phyloP scores from a whole-genome alignment of 257 asterid genomes.

The Solanum commersonii region DNA sequence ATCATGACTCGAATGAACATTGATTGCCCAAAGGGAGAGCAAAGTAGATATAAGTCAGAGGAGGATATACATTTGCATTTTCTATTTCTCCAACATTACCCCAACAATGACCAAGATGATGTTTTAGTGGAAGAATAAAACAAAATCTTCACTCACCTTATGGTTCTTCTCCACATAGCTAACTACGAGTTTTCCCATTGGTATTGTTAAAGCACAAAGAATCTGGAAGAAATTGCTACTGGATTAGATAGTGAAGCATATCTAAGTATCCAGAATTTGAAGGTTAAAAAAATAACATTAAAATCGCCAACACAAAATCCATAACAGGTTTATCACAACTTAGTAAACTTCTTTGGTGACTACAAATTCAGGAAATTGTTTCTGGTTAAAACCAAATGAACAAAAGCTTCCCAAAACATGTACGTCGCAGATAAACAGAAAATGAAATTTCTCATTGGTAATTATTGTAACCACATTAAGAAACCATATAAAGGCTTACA shows the following conservation, averaged over 20 bases:
- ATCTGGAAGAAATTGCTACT: slow-evolving; percentile 28
- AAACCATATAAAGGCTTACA: slow-evolving; percentile 23
- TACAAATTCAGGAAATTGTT: neutral
- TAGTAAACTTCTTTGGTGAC: neutral
- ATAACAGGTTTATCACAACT: neutral
- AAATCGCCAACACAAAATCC: neutral
- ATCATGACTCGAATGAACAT: neutral
- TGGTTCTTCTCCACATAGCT: slow-evolving; percentile 54
- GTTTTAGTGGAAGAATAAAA: neutral
- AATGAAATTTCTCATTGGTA: neutral
- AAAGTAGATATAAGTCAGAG: neutral
- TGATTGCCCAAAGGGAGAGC: neutral
- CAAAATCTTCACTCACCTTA: slow-evolving; percentile 29
- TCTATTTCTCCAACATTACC: neutral
- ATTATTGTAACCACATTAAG: neutral
- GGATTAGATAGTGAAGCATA: neutral
- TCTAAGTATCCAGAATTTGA: neutral
- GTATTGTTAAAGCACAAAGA: slow-evolving; percentile 54
- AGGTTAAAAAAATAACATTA: neutral
- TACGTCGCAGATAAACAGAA: neutral
- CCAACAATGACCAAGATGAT: neutral
- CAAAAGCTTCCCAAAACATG: neutral
- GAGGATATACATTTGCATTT: neutral
- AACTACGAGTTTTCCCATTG: slow-evolving; percentile 44
- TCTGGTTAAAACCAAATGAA: neutral